Base-by-base conservation (phyloP, 306 rosid genomes). In the Gleditsia sinensis region DNA sequence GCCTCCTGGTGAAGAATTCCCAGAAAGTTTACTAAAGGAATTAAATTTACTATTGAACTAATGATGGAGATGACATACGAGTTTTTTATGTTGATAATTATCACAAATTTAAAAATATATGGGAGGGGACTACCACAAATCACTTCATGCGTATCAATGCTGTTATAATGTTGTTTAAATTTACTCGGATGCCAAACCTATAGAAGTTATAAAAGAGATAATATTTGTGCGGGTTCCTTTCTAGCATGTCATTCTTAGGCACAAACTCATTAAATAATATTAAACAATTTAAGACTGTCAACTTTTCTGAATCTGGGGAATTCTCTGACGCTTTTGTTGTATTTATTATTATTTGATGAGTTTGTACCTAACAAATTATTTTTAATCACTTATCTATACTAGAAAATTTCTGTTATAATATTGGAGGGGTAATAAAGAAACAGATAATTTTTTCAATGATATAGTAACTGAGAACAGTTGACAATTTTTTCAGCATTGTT, bases 1-100 rank as follows among this genome's bases (percentile, higher is more conserved):
- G 67, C 65, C 72, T 77, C 50, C 53, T 21, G 19, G 33, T 10
- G 10, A 60, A 48, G 5, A 60, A 78, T 50, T 61, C 65, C 37
- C 42, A 71, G 50, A 69, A 84, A 21, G 28, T 62, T 78, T 76
- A 43, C 17, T 69, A 32, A 21, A 77, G 67, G 65, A 77, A 70
- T 45, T 55, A 73, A 81, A 63, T 61, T 48, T 58, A 58, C 45
- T 62, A 45, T 54, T 66, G 42, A 48, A 79, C 28, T 67, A 9
- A 45, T 7, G 19, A 10, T 53, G 64, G 53, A 19, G 56, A 78
- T 25, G 61, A 45, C 21, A 59, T 20, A 24, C 17, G 59, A 68
- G 27, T 10, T 74, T 42, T 17, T 53, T 67, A 56, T 53, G 36
- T 63, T 72, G 68, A 64, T 75, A 58, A 64, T 72, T 39, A 67